phyloP scores from a whole-genome alignment of 208 protist genomes.

The Endotrypanum monterogeii region DNA sequence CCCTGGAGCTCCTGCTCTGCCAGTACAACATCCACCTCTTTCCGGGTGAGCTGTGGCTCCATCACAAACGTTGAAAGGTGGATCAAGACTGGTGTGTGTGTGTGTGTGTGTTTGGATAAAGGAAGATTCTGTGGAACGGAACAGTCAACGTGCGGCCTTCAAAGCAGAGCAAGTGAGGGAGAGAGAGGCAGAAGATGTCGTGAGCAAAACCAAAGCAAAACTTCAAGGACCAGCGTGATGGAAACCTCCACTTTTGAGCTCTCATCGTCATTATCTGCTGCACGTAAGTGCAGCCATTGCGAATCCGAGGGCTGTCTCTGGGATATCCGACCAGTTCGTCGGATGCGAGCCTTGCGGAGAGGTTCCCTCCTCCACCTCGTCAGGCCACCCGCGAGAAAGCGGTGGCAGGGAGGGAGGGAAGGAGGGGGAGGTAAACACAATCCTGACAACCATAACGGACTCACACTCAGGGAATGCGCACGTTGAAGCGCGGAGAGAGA shows the following conservation, averaged over 20 bases:
- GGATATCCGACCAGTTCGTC: neutral
- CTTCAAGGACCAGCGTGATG: neutral
- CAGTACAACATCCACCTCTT: constrained; percentile 17
- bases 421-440: neutral
- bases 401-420: neutral
- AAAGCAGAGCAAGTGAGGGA: too few relatives aligned
- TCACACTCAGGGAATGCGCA: neutral
- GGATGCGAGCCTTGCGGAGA: neutral
- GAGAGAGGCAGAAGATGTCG: neutral
- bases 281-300: neutral
- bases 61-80: neutral
- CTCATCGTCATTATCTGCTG: neutral
- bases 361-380: too few relatives aligned
- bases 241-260: neutral
- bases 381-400: neutral
- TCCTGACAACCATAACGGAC: neutral
- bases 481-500: neutral
- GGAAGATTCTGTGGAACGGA: too few relatives aligned
- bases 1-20: constrained; percentile 25
- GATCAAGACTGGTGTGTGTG: neutral
- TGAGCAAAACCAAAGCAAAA: neutral
- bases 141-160: too few relatives aligned
- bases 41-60: neutral
- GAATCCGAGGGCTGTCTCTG: neutral
- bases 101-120: neutral